Base-by-base conservation (phyloP, 768 basidiomycete species). In the Leccinum longicurvipes region DNA sequence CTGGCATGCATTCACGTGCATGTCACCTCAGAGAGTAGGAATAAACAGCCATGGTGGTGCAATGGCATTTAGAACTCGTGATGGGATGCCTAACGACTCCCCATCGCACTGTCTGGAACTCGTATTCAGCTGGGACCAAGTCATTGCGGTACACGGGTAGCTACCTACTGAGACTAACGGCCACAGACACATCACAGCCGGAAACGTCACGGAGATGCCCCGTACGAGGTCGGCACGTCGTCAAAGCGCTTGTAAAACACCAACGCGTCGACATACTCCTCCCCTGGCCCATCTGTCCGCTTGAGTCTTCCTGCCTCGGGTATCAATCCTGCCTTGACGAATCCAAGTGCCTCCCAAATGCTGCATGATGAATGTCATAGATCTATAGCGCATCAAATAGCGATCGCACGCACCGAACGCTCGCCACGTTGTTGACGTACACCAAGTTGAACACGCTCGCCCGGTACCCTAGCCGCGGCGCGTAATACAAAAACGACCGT, bases 391-490 rank as follows among this genome's bases (percentile, higher is more conserved):
- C 14, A 31, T n/a, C 14, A 49, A 50, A 12, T 6, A n/a, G 10
- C 5, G 11, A 50, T 24, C 14, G 12, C 9, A 69, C 78, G 63
- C 57, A 86, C 88, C 76, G 81, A 57, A 87, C 68, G 44, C 87
- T 88, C 17, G 92, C 91, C 44, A 73, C 64, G 73, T 96, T 97
- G 68, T 87, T 91, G 24, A 85, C 83, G 70, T 89, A 96, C 34
- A 97, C 93, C 42, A 97, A 79, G 69, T 97, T 96, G 78, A 97
- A 96, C 24, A 96, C 84, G 66, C 86, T 89, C 4, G 82, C 86
- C 61, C 81, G 76, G 72, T 89, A 89, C 31, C 90, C 92, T 23
- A 94, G 74, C 34, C 73, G 75, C 0, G 93, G 95, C 2, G 83
- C 95, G 64, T 91, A 92, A 67, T 88, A 74, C 19, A 95, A 73